Base-by-base conservation (phyloP, 768 basidiomycete genomes). In the Pleurotus cornucopiae region DNA sequence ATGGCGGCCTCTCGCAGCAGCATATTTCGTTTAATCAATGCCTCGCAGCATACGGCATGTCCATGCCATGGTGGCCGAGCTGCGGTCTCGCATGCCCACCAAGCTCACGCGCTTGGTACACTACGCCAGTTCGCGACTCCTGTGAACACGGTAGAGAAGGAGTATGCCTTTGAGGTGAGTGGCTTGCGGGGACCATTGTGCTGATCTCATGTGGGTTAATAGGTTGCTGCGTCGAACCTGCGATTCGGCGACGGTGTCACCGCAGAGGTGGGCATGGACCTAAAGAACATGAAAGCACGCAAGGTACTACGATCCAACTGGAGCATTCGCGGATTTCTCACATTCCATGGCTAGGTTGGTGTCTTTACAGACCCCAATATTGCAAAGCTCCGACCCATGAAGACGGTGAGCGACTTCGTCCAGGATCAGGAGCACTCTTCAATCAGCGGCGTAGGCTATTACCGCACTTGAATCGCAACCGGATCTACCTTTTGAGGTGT, bases 321-420 rank as follows among this genome's bases (percentile, higher is more conserved):
- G 48, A 12, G 13, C 44, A 30, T 48, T 39, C 41, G 26, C 34
- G 55, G 49, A 57, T 34, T 46, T 20, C 58, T 53, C 61, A 26
- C 34, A 57, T 56, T 7, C 25, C 21, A n/a, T 43, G n/a, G 23
- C 3, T 65, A 97, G 87, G 91, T 98, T 60, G 96, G 83, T 14
- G 90, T 98, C 18, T 96, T 95, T 68, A 98, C 96, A 3, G 96
- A 98, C 64, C 83, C 86, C 11, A 90, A 87, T 55, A 80, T 98
- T 20, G 86, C 84, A 44, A 85, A 88, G 61, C 77, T 98, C 52
- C 80, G 74, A 51, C 90, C 94, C 3, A 89, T 96, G 84, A 82
- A 88, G 68, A 83, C 81, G 57, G 94, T 93, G 60, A 59, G 85
- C 71, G 14, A 26, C 38, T 18, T 60, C 30, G 11, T 57, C 44